These are phyloP conservation scores for Rhododendron ferrugineum DNA, from an alignment of 148 eudicot genomes.

Conservation along the genomic window DNA sequence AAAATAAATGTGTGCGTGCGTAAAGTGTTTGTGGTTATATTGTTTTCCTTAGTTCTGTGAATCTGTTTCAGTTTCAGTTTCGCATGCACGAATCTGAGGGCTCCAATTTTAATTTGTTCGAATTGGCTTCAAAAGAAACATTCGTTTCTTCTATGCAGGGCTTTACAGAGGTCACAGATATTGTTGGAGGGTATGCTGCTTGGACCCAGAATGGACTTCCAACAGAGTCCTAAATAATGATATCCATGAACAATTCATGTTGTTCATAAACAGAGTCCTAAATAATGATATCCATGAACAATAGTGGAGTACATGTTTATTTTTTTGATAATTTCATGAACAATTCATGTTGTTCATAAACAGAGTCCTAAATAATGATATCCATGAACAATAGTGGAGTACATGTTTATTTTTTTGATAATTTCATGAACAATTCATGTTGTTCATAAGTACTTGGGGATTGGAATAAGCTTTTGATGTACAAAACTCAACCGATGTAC, in stretches of 20 bases:
- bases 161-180: slow-evolving; percentile 45
- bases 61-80: neutral
- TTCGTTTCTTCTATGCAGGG: slow-evolving; percentile 37
- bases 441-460: neutral
- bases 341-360: neutral
- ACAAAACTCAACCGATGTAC: neutral
- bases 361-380: slow-evolving; percentile 17
- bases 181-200: slow-evolving; percentile 67
- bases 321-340: too few species aligned
- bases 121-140: neutral
- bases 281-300: neutral
- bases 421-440: neutral
- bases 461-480: neutral
- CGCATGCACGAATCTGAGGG: neutral
- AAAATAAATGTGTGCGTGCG: too few species aligned
- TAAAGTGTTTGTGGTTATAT: too few species aligned
- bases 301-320: too few species aligned
- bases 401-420: too few species aligned
- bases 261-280: too few species aligned
- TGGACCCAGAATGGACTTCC: slow-evolving; percentile 58
- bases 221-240: slow-evolving; percentile 20
- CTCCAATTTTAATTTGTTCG: neutral
- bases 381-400: neutral
- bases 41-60: too few species aligned
- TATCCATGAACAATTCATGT: too few species aligned